Evolutionary conservation across 176 grass and related monocot species (phyloP).

Genomic region (Aegilops tauschii): DNA sequence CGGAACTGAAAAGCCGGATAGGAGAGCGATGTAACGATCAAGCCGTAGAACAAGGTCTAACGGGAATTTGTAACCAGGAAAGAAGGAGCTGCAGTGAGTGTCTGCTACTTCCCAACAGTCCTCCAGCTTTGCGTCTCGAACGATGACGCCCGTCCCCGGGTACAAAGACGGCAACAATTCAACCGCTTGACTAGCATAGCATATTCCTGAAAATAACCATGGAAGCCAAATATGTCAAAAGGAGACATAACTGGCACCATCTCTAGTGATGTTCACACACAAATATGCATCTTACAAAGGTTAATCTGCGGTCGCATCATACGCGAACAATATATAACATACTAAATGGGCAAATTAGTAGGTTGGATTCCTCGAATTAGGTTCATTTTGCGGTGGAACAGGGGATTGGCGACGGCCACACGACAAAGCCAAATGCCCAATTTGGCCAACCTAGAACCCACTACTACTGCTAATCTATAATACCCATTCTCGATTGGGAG

Average conservation of each 20-base stretch:
- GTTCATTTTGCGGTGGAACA: not conserved
- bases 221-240: not conserved
- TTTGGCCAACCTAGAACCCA: not conserved
- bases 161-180: slow-evolving; percentile 68
- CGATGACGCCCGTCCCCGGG: slow-evolving; percentile 60
- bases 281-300: not conserved
- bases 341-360: not conserved
- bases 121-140: slow-evolving; percentile 76
- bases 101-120: slow-evolving; percentile 98
- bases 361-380: not conserved
- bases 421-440: not conserved
- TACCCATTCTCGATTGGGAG: not conserved
- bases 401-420: not conserved
- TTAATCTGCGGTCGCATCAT: not conserved
- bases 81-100: slow-evolving; percentile 94
- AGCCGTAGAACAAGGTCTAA: slow-evolving; percentile 82
- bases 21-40: slow-evolving; percentile 68
- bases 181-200: slow-evolving; percentile 58
- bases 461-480: not conserved
- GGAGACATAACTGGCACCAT: not conserved
- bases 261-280: not conserved
- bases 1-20: slow-evolving; percentile 72
- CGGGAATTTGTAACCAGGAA: slow-evolving; percentile 79
- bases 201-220: slow-evolving; percentile 39
- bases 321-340: not conserved